Percentiles rank a stretch among this genome's conserved stretches.
phyloP scores from a whole-genome alignment of 345 rosid species.

The Boechera retrofracta region DNA sequence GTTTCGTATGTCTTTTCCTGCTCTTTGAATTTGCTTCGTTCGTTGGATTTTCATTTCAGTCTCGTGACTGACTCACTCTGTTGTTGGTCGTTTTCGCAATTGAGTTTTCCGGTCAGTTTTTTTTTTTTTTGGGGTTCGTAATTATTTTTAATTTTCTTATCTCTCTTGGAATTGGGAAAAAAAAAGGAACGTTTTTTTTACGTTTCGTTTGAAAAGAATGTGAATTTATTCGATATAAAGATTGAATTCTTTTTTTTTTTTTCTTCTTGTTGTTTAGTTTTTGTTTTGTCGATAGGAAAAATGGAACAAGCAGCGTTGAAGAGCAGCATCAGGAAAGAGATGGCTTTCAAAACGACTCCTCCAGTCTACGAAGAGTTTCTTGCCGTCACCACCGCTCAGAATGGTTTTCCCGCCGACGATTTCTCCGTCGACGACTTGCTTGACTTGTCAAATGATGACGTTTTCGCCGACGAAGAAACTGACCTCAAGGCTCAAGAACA shows the following conservation, averaged over 20 bases:
- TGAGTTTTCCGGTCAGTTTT: slow-evolving; percentile 17
- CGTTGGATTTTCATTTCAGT: slow-evolving; percentile 16
- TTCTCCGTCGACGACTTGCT: slow-evolving; percentile 77
- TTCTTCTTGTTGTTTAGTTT: neutral
- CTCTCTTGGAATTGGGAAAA: slow-evolving; percentile 21
- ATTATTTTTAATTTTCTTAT: neutral
- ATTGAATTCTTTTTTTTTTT: neutral
- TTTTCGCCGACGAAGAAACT: slow-evolving; percentile 48
- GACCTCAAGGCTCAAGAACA: slow-evolving; percentile 33
- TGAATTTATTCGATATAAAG: slow-evolving; percentile 1
- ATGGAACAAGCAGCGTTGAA: slow-evolving; percentile 79
- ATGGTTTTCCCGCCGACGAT: slow-evolving; percentile 60
- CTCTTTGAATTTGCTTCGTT: slow-evolving; percentile 6
- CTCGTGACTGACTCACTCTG: slow-evolving; percentile 37
- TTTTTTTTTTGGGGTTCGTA: slow-evolving; percentile 1
- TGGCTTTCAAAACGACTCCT: slow-evolving; percentile 53
- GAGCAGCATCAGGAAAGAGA: slow-evolving; percentile 63
- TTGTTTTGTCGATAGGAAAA: slow-evolving; percentile 26
- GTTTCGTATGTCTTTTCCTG: slow-evolving; percentile 5
- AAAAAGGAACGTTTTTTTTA: slow-evolving; percentile 26
- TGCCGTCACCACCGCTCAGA: slow-evolving; percentile 44
- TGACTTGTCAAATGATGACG: slow-evolving; percentile 78
- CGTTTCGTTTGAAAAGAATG: slow-evolving; percentile 30
- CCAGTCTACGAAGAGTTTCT: slow-evolving; percentile 51
- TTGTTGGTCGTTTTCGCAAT: slow-evolving; percentile 34